Percentiles rank a stretch among this genome's conserved stretches.
Conservation (phyloP, 208 protist species). For the Trypanosomatidae sp. region DNA sequence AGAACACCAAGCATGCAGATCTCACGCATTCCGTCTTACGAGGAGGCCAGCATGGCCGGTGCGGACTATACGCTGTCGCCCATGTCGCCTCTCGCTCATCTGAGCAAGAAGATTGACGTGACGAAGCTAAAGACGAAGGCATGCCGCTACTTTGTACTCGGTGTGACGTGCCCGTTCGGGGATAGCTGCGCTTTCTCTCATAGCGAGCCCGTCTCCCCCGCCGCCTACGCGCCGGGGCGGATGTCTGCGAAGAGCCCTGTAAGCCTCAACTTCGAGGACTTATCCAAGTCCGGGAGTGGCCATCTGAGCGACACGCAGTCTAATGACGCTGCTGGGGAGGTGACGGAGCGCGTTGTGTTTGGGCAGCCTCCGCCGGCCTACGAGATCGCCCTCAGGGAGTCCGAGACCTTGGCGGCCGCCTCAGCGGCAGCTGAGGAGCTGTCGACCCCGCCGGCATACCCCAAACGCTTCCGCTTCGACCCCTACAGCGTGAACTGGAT, state of each 20-base stretch:
- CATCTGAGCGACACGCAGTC: conserved; percentile 31
- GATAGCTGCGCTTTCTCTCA: conserved; percentile 89
- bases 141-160: conserved; percentile 82
- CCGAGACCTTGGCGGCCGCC: conserved; percentile 19
- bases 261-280: conserved; percentile 27
- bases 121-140: conserved; percentile 87
- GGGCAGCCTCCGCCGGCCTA: conserved; percentile 69
- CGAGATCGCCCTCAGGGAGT: conserved; percentile 51
- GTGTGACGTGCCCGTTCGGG: conserved; percentile 74
- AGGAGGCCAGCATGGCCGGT: conserved; percentile 33
- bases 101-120: conserved; percentile 70
- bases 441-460: conserved; percentile 61
- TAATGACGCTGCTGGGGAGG: conserved; percentile 23
- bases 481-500: conserved; percentile 82
- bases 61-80: conserved; percentile 24
- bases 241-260: conserved; percentile 14
- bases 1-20: conserved; percentile 19
- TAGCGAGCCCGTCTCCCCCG: conserved; percentile 42
- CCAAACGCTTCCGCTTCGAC: conserved; percentile 84
- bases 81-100: conserved; percentile 19
- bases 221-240: conserved; percentile 9
- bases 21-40: conserved; percentile 33
- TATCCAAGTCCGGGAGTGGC: conserved; percentile 26
- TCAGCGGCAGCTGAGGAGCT: conserved; percentile 13
- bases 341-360: conserved; percentile 30